Conservation (phyloP, 495 filamentous ascomycete species). For the Aspergillus ellipticus region DNA sequence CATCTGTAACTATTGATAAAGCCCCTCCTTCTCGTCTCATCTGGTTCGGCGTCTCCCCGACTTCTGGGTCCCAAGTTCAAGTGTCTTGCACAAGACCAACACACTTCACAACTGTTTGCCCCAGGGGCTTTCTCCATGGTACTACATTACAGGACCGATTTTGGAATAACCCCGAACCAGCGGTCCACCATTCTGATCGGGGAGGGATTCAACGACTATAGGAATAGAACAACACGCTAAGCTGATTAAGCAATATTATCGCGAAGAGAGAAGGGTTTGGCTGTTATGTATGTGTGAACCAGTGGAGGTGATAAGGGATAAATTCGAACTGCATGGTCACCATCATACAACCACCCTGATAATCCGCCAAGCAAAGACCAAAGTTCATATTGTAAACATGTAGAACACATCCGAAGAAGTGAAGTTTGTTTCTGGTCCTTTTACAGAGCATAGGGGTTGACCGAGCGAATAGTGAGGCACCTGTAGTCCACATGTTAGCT, state of each 20-base stretch:
- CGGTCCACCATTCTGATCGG: slow-evolving; percentile 9
- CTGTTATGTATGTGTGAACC: slow-evolving; percentile 3
- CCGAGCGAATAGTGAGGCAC: slow-evolving; percentile 93
- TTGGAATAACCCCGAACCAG: slow-evolving; percentile 10
- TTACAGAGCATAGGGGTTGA: slow-evolving; percentile 93
- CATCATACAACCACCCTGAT: slow-evolving; percentile 7
- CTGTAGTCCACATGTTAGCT: slow-evolving; percentile 42
- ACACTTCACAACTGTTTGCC: slow-evolving; percentile 9
- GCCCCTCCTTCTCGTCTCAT: slow-evolving; percentile 5
- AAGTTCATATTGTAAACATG: slow-evolving; percentile 16
- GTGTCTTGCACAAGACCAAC: slow-evolving; percentile 8
- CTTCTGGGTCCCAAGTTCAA: background rate
- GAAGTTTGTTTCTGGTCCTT: slow-evolving; percentile 13
- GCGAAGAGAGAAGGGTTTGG: slow-evolving; percentile 4
- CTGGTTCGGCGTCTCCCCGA: background rate
- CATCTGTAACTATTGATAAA: slow-evolving; percentile 11
- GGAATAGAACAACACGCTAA: slow-evolving; percentile 22
- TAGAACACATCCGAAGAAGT: slow-evolving; percentile 24
- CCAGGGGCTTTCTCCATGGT: slow-evolving; percentile 1
- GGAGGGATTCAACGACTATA: slow-evolving; percentile 15
- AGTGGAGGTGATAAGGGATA: slow-evolving; percentile 22
- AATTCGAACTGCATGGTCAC: slow-evolving; percentile 26
- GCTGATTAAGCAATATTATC: slow-evolving; percentile 23
- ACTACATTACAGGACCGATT: slow-evolving; percentile 7
- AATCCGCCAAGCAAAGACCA: slow-evolving; percentile 12